Evolutionary conservation across 257 asterid species (phyloP).

Genomic region (Solanum pennellii): DNA sequence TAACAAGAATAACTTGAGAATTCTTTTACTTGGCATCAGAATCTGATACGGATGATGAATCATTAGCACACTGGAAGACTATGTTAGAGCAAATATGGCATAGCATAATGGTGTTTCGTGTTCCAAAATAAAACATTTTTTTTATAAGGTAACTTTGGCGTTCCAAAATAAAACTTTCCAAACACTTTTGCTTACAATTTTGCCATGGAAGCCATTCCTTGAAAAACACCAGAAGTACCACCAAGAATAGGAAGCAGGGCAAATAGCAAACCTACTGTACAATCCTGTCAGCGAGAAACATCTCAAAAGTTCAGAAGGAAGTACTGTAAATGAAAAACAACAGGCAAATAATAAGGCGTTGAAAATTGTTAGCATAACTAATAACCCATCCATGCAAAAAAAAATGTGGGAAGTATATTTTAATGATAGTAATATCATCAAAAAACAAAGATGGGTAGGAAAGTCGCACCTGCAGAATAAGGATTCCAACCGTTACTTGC

Average conservation of each 20-base stretch:
- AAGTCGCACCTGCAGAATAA: slow-evolving; percentile 57
- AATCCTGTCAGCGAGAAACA: slow-evolving; percentile 49
- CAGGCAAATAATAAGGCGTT: not conserved
- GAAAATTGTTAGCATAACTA: not conserved
- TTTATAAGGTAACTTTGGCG: too few relatives aligned
- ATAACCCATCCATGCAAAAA: not conserved
- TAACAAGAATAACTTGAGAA: not conserved
- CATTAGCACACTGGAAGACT: not conserved
- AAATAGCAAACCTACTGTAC: slow-evolving; percentile 77
- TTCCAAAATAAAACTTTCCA: not conserved
- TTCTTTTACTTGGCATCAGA: not conserved
- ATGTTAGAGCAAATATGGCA: not conserved
- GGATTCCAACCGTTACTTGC: slow-evolving; percentile 81
- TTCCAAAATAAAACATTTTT: not conserved
- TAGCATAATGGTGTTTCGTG: not conserved
- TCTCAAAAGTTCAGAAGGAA: slow-evolving; percentile 14
- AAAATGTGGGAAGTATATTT: not conserved
- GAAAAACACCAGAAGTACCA: slow-evolving; percentile 74
- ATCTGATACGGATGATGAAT: not conserved
- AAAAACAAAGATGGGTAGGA: not conserved
- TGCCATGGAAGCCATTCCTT: slow-evolving; percentile 62
- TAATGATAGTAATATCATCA: not conserved
- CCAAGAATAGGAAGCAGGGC: slow-evolving; percentile 86
- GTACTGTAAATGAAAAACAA: not conserved
- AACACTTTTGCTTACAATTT: slow-evolving; percentile 41